phyloP scores from a whole-genome alignment of 441 rosid genomes.

The Populus hybrid region DNA sequence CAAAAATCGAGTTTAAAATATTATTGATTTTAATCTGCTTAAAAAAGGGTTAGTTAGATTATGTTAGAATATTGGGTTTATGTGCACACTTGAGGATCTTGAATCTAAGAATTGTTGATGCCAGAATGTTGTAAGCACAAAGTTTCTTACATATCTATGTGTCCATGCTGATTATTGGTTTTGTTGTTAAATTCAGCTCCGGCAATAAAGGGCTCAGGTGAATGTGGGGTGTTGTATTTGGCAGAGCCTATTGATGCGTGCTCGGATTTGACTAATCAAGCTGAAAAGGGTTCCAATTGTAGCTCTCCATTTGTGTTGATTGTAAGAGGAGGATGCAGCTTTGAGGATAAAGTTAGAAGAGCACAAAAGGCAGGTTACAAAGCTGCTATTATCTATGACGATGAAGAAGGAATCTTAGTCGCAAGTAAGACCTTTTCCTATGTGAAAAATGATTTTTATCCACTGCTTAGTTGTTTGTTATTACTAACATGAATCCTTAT shows the following conservation, averaged over 20 bases:
- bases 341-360: conserved; percentile 72
- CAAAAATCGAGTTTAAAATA: too few species aligned
- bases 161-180: conserved; percentile 5
- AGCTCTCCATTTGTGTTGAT: conserved; percentile 58
- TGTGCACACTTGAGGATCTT: not conserved
- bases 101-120: not conserved
- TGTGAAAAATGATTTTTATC: not conserved
- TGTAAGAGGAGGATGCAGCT: conserved; percentile 80
- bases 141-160: not conserved
- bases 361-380: conserved; percentile 78
- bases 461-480: not conserved
- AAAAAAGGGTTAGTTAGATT: not conserved
- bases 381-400: conserved; percentile 77
- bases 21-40: not conserved
- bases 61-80: not conserved
- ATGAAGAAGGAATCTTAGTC: conserved; percentile 58
- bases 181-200: conserved; percentile 49
- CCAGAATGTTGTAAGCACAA: not conserved
- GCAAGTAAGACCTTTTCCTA: conserved; percentile 56
- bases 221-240: conserved; percentile 50
- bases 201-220: conserved; percentile 55
- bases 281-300: conserved; percentile 26
- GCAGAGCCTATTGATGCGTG: conserved; percentile 89
- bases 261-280: conserved; percentile 48
- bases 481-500: not conserved